A percentile compares a stretch with the other conserved stretches of the same genome.
These are phyloP conservation scores for Talaromyces liani DNA, from an alignment of 495 filamentous ascomycete species.

Conservation along the genomic window DNA sequence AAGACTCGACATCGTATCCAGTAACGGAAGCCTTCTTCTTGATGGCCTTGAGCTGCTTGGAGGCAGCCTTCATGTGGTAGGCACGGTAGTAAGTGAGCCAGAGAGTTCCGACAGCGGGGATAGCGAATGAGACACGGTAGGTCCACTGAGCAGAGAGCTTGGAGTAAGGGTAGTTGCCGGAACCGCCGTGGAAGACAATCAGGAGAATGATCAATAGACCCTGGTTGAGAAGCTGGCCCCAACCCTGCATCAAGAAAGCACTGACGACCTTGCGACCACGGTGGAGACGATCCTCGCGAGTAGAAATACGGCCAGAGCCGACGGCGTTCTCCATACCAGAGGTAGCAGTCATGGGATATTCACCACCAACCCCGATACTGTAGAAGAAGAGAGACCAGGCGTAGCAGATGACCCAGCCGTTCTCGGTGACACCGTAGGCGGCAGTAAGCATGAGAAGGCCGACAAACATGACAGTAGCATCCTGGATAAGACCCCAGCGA, in stretches of 20 bases:
- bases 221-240: conserved; percentile 92
- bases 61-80: conserved; percentile 75
- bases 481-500: conserved; percentile 87
- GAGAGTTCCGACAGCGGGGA: conserved; percentile 79
- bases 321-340: conserved; percentile 89
- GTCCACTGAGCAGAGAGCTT: conserved; percentile 67
- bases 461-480: conserved; percentile 86
- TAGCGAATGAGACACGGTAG: conserved; percentile 76
- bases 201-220: conserved; percentile 73
- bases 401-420: conserved; percentile 92
- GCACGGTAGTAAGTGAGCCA: conserved; percentile 88
- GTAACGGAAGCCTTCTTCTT: conserved; percentile 83
- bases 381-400: conserved; percentile 88
- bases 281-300: conserved; percentile 83
- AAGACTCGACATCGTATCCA: conserved; percentile 77
- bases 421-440: conserved; percentile 72
- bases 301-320: conserved; percentile 75
- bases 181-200: conserved; percentile 70
- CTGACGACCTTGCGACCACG: conserved; percentile 86
- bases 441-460: conserved; percentile 82
- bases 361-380: conserved; percentile 82
- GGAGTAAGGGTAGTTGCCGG: conserved; percentile 66
- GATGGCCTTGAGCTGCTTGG: conserved; percentile 63
- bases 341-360: conserved; percentile 95
- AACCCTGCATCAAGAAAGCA: conserved; percentile 95